phyloP scores from a whole-genome alignment of 1,139 yeast species.

The Hemisphaericaspora xylanilytica region DNA sequence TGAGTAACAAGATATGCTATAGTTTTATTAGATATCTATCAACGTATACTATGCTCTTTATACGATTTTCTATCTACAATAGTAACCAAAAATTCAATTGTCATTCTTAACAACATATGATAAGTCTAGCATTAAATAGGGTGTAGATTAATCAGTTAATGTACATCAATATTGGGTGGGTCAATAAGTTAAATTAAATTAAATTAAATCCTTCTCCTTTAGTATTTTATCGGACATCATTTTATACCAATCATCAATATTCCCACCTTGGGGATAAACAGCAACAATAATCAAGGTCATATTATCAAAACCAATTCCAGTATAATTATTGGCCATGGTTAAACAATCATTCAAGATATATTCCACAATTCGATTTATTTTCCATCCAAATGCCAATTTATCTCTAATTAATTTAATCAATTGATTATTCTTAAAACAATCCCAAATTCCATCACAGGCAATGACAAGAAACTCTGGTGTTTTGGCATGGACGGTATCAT shows the following conservation, averaged over 20 bases:
- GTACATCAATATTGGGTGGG: too few relatives aligned
- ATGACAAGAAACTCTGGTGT: constrained; percentile 62
- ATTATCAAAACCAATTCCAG: constrained; percentile 80
- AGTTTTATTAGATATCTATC: too few relatives aligned
- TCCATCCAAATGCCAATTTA: constrained; percentile 56
- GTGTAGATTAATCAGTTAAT: too few relatives aligned
- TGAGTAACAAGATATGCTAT: too few relatives aligned
- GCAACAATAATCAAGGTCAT: constrained; percentile 72
- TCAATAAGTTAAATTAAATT: too few relatives aligned
- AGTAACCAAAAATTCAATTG: too few relatives aligned
- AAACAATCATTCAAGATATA: constrained; percentile 63
- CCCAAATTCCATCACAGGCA: constrained; percentile 85
- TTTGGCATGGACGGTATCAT: constrained; percentile 34
- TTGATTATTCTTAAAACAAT: constrained; percentile 62
- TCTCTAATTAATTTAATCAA: constrained; percentile 54
- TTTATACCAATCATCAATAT: constrained; percentile 57
- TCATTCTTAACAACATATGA: too few relatives aligned
- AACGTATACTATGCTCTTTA: too few relatives aligned
- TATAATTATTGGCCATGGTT: constrained; percentile 67
- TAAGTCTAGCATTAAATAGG: too few relatives aligned
- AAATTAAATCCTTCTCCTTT: constrained; percentile 38
- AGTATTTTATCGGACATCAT: constrained; percentile 49
- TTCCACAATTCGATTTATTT: constrained; percentile 57
- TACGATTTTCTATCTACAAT: too few relatives aligned
- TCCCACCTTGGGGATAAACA: constrained; percentile 23